These are phyloP conservation scores for Graphilbum fragrans DNA, from an alignment of 2,329 filamentous ascomycete genomes.

Conservation along the genomic window DNA sequence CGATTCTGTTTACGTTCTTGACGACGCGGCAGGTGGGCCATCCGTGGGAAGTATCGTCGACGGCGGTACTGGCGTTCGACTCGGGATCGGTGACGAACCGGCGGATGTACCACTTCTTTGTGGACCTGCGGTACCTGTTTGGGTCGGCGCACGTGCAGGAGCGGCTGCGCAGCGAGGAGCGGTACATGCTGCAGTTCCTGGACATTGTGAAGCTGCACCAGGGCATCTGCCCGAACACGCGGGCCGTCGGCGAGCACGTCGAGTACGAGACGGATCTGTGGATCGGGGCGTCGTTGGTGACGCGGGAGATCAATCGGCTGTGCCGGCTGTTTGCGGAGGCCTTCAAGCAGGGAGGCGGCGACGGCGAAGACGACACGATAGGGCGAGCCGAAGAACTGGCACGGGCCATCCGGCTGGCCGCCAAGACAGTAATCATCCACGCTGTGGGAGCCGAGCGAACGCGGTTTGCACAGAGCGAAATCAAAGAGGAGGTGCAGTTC, in stretches of 20 bases:
- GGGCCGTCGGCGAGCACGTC: constrained; percentile 88
- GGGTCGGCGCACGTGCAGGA: constrained; percentile 80
- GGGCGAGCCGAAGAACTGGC: constrained; percentile 56
- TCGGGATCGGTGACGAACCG: constrained; percentile 90
- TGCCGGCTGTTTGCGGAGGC: constrained; percentile 82
- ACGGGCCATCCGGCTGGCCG: constrained; percentile 59
- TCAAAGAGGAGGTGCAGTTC: constrained; percentile 78
- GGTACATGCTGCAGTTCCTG: constrained; percentile 87
- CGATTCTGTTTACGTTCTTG: constrained; percentile 93
- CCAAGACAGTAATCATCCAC: constrained; percentile 77
- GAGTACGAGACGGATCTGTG: constrained; percentile 97
- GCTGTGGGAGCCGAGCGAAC: constrained; percentile 80
- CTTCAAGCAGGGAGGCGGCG: constrained; percentile 52
- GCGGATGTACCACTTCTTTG: constrained; percentile 95
- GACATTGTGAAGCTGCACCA: constrained; percentile 94
- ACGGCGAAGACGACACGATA: constrained; percentile 50
- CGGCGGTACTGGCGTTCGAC: constrained; percentile 83
- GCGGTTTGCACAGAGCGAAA: constrained; percentile 75
- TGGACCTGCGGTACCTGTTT: constrained; percentile 85
- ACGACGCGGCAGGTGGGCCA: constrained; percentile 93
- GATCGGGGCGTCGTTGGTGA: constrained; percentile 92
- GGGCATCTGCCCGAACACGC: constrained; percentile 87
- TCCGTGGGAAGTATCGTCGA: constrained; percentile 76
- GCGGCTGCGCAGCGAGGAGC: constrained; percentile 66
- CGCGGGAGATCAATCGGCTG: constrained; percentile 85